Percentiles rank a stretch among this genome's conserved stretches.
Evolutionary conservation across 768 basidiomycete genomes (phyloP).

Genomic region (Suillus weaverae): DNA sequence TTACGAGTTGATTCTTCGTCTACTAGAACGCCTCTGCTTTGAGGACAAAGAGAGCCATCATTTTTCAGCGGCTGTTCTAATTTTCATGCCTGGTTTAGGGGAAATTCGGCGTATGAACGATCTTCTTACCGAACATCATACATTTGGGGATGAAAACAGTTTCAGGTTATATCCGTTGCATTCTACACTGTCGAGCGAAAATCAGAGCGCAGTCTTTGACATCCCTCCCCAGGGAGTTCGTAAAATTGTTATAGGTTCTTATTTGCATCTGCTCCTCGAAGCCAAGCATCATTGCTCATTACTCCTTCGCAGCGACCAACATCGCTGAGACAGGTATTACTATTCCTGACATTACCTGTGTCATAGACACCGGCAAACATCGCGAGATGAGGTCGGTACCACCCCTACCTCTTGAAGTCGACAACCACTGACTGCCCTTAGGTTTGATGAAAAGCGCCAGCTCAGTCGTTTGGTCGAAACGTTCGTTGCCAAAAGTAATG

Average conservation of each 20-base stretch:
- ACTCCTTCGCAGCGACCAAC: slow-evolving; percentile 63
- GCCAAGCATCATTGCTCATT: slow-evolving; percentile 1
- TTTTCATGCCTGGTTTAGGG: slow-evolving; percentile 94
- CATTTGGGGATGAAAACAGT: slow-evolving; percentile 58
- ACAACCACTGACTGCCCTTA: slow-evolving; percentile 27
- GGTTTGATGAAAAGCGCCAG: slow-evolving; percentile 97
- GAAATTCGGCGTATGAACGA: slow-evolving; percentile 92
- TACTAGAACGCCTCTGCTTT: slow-evolving; percentile 85
- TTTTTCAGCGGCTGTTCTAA: slow-evolving; percentile 79
- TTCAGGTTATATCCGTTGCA: slow-evolving; percentile 88
- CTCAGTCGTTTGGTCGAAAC: slow-evolving; percentile 90
- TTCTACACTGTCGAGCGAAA: slow-evolving; percentile 89
- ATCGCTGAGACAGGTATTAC: slow-evolving; percentile 98
- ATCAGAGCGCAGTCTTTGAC: slow-evolving; percentile 89
- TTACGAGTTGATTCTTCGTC: slow-evolving; percentile 82
- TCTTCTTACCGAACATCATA: slow-evolving; percentile 68
- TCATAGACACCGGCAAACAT: slow-evolving; percentile 93
- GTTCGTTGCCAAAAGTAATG: slow-evolving; percentile 89
- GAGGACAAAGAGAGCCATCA: slow-evolving; percentile 47
- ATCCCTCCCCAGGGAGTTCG: slow-evolving; percentile 74
- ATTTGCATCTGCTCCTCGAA: slow-evolving; percentile 14
- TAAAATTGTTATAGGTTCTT: slow-evolving; percentile 91
- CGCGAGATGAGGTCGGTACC: slow-evolving; percentile 79
- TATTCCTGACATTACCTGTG: slow-evolving; percentile 96
- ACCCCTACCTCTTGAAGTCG: not conserved